Conservation (phyloP, 352 stramenopile species). For the Phytopythium boreale region DNA sequence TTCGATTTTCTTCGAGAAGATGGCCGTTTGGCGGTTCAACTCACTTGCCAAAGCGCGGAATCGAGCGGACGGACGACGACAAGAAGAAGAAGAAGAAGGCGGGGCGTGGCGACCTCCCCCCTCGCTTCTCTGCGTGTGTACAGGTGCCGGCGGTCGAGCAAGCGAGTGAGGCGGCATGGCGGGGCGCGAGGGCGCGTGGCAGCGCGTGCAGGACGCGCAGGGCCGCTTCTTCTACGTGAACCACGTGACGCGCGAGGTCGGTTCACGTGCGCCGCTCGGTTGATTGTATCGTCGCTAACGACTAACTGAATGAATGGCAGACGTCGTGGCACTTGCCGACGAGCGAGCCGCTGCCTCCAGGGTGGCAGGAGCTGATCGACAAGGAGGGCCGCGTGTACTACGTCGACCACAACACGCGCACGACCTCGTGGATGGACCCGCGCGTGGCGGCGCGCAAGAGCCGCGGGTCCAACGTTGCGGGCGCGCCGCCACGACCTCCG, state of each 20-base stretch:
- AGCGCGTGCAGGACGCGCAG: conserved; percentile 78
- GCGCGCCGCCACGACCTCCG: not conserved
- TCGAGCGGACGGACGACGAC: not conserved
- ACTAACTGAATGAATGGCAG: conserved; percentile 13
- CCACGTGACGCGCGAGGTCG: conserved; percentile 72
- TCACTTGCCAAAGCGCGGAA: not conserved
- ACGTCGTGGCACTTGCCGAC: conserved; percentile 82
- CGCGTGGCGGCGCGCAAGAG: conserved; percentile 31
- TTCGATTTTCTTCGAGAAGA: not conserved
- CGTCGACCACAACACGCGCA: conserved; percentile 74
- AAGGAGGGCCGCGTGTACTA: conserved; percentile 76
- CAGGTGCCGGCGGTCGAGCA: not conserved
- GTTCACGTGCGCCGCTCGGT: not conserved
- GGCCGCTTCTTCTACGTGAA: conserved; percentile 88
- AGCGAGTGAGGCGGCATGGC: conserved; percentile 19
- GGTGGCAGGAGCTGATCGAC: conserved; percentile 82
- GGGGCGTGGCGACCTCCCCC: not conserved
- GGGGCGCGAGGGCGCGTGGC: conserved; percentile 46
- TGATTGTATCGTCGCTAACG: not conserved
- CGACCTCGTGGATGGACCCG: conserved; percentile 80
- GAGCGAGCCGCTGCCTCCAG: conserved; percentile 54
- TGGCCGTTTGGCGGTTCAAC: not conserved
- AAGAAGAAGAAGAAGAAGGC: not conserved
- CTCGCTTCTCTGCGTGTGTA: not conserved
- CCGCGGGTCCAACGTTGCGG: not conserved